Conservation (phyloP, 2,329 filamentous ascomycete species). For the Endocalyx cinctus region DNA sequence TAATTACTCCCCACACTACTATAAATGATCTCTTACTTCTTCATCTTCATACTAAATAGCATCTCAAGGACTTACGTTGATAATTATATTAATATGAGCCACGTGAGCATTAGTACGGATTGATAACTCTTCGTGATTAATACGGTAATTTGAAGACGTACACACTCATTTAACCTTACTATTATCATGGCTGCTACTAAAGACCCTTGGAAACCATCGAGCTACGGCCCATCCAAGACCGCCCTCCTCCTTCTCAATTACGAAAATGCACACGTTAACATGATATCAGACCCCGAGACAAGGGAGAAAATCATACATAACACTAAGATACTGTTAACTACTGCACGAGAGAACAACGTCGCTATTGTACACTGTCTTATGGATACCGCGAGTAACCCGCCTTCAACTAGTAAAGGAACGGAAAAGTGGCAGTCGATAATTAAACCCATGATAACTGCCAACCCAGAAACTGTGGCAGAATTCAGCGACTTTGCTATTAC, state of each 20-base stretch:
- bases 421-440: conserved; percentile 3
- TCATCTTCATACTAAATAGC: too few relatives aligned
- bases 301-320: conserved; percentile 6
- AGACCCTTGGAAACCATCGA: too few relatives aligned
- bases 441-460: conserved; percentile 3
- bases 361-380: conserved; percentile 11
- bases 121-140: too few relatives aligned
- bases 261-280: conserved; percentile 5
- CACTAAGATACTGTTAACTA: conserved; percentile 4
- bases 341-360: conserved; percentile 6
- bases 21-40: too few relatives aligned
- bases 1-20: too few relatives aligned
- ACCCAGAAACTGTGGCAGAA: conserved; percentile 2
- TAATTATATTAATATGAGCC: too few relatives aligned
- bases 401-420: conserved; percentile 5
- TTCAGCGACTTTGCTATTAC: conserved; percentile 3
- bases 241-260: conserved; percentile 12
- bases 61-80: too few relatives aligned
- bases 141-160: too few relatives aligned
- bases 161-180: too few relatives aligned
- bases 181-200: too few relatives aligned
- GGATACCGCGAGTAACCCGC: conserved; percentile 4
- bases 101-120: too few relatives aligned
- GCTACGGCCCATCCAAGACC: too few relatives aligned
- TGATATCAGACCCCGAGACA: conserved; percentile 2